Evolutionary conservation across 768 basidiomycete species (phyloP).

Genomic region (Kwoniella bestiolae): DNA sequence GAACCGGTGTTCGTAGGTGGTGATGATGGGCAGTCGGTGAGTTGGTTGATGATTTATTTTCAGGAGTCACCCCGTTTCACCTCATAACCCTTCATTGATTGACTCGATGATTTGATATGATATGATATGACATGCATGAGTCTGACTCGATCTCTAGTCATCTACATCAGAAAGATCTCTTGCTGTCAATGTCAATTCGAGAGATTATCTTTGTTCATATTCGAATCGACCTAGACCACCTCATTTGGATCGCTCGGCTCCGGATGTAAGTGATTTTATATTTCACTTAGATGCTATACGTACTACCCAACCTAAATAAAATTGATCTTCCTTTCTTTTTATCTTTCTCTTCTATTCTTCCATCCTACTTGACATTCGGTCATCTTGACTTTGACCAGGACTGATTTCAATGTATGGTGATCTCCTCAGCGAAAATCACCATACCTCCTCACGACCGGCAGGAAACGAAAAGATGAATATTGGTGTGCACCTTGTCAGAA

Average conservation of each 20-base stretch:
- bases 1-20: not conserved
- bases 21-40: not conserved
- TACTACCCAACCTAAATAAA: not conserved
- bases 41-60: not conserved
- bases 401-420: not conserved
- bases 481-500: slow-evolving; percentile 6
- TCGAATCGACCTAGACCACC: slow-evolving; percentile 7
- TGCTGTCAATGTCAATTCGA: not conserved
- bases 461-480: not conserved
- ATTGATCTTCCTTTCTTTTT: not conserved
- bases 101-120: too few relatives aligned
- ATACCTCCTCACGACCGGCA: not conserved
- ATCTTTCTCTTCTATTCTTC: not conserved
- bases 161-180: not conserved
- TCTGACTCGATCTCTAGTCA: not conserved
- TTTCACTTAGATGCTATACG: not conserved
- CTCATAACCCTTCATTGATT: too few relatives aligned
- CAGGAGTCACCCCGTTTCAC: too few relatives aligned
- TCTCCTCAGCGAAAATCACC: slow-evolving; percentile 5
- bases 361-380: too few relatives aligned
- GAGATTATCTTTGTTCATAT: too few relatives aligned
- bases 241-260: slow-evolving; percentile 10
- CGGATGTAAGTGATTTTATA: slow-evolving; percentile 5
- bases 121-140: too few relatives aligned
- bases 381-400: too few relatives aligned